These are phyloP conservation scores for Didymella keratinophila DNA, from an alignment of 2,329 filamentous ascomycete species.

Conservation along the genomic window DNA sequence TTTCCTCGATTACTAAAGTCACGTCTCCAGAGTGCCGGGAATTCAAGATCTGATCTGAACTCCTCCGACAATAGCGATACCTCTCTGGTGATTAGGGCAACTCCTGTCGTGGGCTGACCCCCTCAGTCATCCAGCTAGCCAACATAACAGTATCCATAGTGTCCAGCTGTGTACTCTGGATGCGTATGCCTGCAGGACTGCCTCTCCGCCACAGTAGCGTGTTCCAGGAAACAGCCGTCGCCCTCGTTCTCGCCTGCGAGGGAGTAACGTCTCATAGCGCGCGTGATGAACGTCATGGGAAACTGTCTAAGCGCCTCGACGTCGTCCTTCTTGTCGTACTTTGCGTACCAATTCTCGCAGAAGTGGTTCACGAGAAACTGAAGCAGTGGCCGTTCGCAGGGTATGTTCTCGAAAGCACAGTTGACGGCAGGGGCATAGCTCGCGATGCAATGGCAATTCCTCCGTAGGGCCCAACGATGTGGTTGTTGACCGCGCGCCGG, in stretches of 20 bases:
- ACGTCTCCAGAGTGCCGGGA: no score
- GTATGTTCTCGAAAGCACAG: not conserved
- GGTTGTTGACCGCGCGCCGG: not conserved
- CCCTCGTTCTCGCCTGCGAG: not conserved
- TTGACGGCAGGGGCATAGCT: not conserved
- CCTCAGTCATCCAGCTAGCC: not conserved
- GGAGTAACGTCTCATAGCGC: not conserved
- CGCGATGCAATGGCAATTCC: not conserved
- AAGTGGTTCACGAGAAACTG: not conserved
- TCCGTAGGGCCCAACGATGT: not conserved
- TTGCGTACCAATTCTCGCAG: not conserved
- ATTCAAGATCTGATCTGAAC: no score
- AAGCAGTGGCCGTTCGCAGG: not conserved
- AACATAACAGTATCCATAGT: not conserved
- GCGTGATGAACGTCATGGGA: not conserved
- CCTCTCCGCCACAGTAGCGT: not conserved
- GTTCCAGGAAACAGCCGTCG: not conserved
- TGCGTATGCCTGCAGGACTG: not conserved
- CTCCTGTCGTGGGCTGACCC: not conserved
- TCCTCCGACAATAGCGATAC: no score
- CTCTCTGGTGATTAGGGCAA: no score
- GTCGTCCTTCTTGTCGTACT: not conserved
- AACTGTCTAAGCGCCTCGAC: not conserved
- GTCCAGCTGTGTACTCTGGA: not conserved
- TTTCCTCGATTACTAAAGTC: no score